Conservation (phyloP, 345 rosid genomes). For the Anastatica hierochuntica region DNA sequence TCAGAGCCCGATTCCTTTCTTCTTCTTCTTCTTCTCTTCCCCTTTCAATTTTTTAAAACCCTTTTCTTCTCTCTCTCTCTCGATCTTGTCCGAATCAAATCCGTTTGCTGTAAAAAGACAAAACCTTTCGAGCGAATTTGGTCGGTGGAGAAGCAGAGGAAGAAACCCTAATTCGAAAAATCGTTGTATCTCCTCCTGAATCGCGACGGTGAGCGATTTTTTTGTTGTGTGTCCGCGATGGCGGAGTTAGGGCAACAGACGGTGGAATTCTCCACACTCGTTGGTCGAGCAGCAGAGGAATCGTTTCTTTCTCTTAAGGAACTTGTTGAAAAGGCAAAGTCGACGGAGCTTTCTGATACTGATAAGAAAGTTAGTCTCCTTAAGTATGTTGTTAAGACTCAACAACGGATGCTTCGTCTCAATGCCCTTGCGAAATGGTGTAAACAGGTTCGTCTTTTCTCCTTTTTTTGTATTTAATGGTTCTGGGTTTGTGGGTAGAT, state of each 20-base stretch:
- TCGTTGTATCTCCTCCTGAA: constrained; percentile 11
- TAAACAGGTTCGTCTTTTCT: constrained; percentile 56
- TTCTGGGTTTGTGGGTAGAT: not conserved
- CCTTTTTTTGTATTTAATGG: not conserved
- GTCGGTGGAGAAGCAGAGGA: not conserved
- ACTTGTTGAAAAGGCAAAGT: constrained; percentile 69
- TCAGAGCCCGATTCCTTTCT: too few relatives aligned
- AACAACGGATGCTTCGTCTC: constrained; percentile 92
- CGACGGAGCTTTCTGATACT: constrained; percentile 59
- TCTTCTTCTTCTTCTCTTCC: too few relatives aligned
- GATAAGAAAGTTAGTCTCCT: constrained; percentile 79
- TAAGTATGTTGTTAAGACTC: constrained; percentile 70
- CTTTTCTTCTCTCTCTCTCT: not conserved
- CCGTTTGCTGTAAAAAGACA: not conserved
- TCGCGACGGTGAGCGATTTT: not conserved
- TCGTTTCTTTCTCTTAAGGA: constrained; percentile 70
- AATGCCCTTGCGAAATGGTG: constrained; percentile 97
- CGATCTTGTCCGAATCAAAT: constrained; percentile 22
- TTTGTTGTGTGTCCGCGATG: constrained; percentile 25
- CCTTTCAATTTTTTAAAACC: too few relatives aligned
- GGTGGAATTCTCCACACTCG: constrained; percentile 68
- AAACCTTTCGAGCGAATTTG: not conserved
- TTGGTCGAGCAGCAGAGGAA: constrained; percentile 77
- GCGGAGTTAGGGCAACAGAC: constrained; percentile 90
- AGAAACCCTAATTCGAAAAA: constrained; percentile 23